Evolutionary conservation across 495 filamentous ascomycete genomes (phyloP), one percentile per base, ranked within the genome.

Genomic region (Aspergillus sclerotioniger): DNA sequence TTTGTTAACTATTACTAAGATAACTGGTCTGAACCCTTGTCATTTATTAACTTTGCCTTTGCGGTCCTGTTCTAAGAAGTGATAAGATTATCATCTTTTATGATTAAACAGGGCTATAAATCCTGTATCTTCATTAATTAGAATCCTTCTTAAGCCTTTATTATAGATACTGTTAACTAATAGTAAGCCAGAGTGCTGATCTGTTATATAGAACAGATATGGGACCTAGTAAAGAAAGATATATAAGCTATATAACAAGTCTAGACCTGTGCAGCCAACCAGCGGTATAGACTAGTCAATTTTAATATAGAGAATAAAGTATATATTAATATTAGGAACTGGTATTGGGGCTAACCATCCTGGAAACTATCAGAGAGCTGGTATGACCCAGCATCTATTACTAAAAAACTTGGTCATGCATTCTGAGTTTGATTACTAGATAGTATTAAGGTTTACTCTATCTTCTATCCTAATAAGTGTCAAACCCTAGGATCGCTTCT

Each of bases 1-100:
- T 50, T 31, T 50, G 9, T 50, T 1, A 50, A 50, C 29, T 50
- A 50, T 3, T 50, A 9, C 9, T 25, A 50, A 29, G 20, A 50
- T 29, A 29, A 50, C 9, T 50, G n/a, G 20, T 29, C 20, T 8
- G 20, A 50, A 29, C 16, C 29, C 10, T 29, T 50, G 10, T 29
- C n/a, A 25, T n/a, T 50, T 12, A 50, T 50, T 21, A 29, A 50
- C 29, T 50, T 50, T 29, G 20, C 47, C 12, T n/a, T n/a, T n/a
- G n/a, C n/a, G n/a, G n/a, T n/a, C n/a, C 10, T 25, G 20, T 20
- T 6, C 10, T 50, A 31, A 9, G 21, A 3, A 9, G 2, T 7
- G 9, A 50, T 29, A 29, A 50, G n/a, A 25, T 29, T n/a, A 50
- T 29, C 29, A 2, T 29, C 8, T 25, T 8, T 50, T 50, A 3